Percentiles rank a stretch among this genome's conserved stretches.
phyloP scores from a whole-genome alignment of 805 yeast species.

The Candida ovalis region DNA sequence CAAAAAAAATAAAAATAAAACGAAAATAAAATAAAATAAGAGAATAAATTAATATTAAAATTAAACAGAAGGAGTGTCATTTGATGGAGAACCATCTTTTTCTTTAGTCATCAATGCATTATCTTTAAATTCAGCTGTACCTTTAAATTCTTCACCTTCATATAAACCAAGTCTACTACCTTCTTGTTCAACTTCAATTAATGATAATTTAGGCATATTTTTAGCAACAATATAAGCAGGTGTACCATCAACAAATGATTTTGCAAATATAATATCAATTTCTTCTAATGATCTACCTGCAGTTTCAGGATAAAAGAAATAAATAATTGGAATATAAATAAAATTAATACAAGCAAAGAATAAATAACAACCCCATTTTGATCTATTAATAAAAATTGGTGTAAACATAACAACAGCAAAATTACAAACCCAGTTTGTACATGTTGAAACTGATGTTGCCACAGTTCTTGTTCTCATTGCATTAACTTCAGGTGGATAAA shows the following conservation, averaged over 20 bases:
- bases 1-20: not conserved
- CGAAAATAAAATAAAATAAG: not conserved
- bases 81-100: too few species aligned
- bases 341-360: constrained; percentile 66
- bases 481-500: constrained; percentile 67
- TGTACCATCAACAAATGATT: constrained; percentile 51
- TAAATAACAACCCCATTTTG: constrained; percentile 63
- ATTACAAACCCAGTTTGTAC: constrained; percentile 69
- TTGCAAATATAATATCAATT: constrained; percentile 67
- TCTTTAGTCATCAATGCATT: not conserved
- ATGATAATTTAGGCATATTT: constrained; percentile 54
- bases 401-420: constrained; percentile 68
- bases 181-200: constrained; percentile 56
- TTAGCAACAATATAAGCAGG: constrained; percentile 63
- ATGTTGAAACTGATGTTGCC: constrained; percentile 57
- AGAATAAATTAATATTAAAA: not conserved
- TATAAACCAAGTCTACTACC: constrained; percentile 53
- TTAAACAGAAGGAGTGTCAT: not conserved
- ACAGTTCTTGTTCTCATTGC: constrained; percentile 65
- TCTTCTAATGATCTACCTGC: constrained; percentile 74
- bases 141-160: constrained; percentile 21
- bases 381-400: constrained; percentile 49
- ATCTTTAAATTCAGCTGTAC: constrained; percentile 12
- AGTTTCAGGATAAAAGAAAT: constrained; percentile 73
- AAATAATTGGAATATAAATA: constrained; percentile 57